Base-by-base conservation (phyloP, 1,284 basidiomycete species). In the Fereydounia khargensis region DNA sequence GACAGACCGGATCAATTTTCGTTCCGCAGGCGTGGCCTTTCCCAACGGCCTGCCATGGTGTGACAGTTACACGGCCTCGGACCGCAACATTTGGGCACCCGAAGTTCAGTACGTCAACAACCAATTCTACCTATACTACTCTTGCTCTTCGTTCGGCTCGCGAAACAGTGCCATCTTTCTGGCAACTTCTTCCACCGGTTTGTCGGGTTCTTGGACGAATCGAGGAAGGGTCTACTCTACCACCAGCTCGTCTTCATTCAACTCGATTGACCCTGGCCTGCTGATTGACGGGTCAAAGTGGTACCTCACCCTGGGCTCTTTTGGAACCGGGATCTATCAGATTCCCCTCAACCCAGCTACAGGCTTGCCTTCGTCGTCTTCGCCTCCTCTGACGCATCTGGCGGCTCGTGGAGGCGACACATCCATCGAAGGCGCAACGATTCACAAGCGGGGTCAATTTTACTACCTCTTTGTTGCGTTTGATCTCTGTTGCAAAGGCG, bases 381-480 rank as follows among this genome's bases (percentile, higher is more conserved):
- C 76, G 54, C 57, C 54, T 30, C 49, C 78, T 13, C 60, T 81
- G 35, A 80, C 78, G 5, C 70, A 79, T n/a, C 72, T 82, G 24
- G 80, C 82, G 24, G 65, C 77, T 42, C 80, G 81, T 23, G 78
- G 79, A 6, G 78, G 65, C 36, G 80, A 36, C 4, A 4, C 9
- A 3, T 2, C 80, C 4, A 78, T 82, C 40, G 82, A 83, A 62
- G 81, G 79, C 14, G 31, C 39, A 41, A 73, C 72, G 21, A 77
- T 83, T 31, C 82, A 72, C 74, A 79, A 82, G 57, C 64, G 74
- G 48, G 78, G 78, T 19, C 77, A 58, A 33, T 83, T 76, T 65
- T 83, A 79, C 69, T 84, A 84, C 57, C 77, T 84, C 20, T 84
- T 84, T 71, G 79, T 79, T 0, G 80, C 79, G 13, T 83, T 82